Conservation (phyloP, 2,329 filamentous ascomycete genomes). For the Chaetothyriales sp. region DNA sequence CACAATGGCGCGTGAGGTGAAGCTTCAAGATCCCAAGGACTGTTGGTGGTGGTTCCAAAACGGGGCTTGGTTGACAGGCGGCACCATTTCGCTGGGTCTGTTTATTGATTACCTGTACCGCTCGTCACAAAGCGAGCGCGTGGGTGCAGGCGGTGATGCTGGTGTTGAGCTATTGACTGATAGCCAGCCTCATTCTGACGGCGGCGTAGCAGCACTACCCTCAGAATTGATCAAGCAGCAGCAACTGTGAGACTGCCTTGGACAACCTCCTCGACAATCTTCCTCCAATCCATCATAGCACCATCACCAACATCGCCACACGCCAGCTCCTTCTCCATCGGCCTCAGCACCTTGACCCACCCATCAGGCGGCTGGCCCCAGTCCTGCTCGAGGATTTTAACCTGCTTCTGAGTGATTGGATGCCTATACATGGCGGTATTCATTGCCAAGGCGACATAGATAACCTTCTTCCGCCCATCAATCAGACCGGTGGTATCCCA, state of each 20-base stretch:
- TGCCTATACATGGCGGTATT: slow-evolving; percentile 86
- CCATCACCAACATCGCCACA: slow-evolving; percentile 75
- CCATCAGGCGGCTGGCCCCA: slow-evolving; percentile 47
- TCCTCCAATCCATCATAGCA: slow-evolving; percentile 69
- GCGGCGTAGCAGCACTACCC: neutral
- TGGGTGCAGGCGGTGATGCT: neutral
- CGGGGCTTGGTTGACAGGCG: slow-evolving; percentile 48
- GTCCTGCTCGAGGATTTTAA: slow-evolving; percentile 55
- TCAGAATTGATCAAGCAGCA: neutral
- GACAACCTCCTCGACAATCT: slow-evolving; percentile 44
- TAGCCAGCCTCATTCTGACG: neutral
- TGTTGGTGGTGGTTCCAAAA: slow-evolving; percentile 55
- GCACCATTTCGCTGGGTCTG: slow-evolving; percentile 43
- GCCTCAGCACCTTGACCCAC: slow-evolving; percentile 60
- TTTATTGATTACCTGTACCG: slow-evolving; percentile 38
- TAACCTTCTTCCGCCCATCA: slow-evolving; percentile 47
- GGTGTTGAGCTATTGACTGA: neutral
- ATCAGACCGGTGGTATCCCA: slow-evolving; percentile 66
- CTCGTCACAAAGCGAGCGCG: neutral
- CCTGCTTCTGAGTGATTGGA: slow-evolving; percentile 61
- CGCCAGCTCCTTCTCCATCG: slow-evolving; percentile 63
- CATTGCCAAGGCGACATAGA: slow-evolving; percentile 71
- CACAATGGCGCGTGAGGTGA: slow-evolving; percentile 47
- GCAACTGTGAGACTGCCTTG: neutral
- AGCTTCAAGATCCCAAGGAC: slow-evolving; percentile 41